Evolutionary conservation across 2,329 filamentous ascomycete species (phyloP).

Genomic region (Ophidiomyces ophidiicola): DNA sequence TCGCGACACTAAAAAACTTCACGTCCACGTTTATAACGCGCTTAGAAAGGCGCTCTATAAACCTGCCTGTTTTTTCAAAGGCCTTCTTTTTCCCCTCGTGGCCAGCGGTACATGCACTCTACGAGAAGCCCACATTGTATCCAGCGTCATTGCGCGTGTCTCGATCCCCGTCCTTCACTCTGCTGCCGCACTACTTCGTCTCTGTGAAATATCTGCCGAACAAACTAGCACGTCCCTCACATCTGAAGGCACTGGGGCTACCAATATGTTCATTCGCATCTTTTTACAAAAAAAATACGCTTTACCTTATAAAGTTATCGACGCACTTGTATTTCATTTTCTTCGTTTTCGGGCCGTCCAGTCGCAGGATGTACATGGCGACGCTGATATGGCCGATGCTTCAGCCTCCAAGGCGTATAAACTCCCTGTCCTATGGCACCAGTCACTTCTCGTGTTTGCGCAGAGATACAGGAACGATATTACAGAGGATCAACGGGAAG

Average conservation of each 20-base stretch:
- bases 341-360: constrained; percentile 69
- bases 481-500: constrained; percentile 87
- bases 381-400: constrained; percentile 36
- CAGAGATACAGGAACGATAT: constrained; percentile 93
- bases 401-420: constrained; percentile 47
- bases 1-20: constrained; percentile 84
- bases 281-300: constrained; percentile 96
- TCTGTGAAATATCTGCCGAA: constrained; percentile 89
- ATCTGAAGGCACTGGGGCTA: constrained; percentile 76
- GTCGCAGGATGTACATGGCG: constrained; percentile 43
- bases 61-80: constrained; percentile 93
- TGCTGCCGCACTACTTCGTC: constrained; percentile 74
- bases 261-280: constrained; percentile 88
- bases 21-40: constrained; percentile 87
- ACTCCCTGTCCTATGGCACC: constrained; percentile 91
- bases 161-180: constrained; percentile 86
- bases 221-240: constrained; percentile 59
- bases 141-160: constrained; percentile 69
- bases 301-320: constrained; percentile 84
- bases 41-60: constrained; percentile 90
- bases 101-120: constrained; percentile 77
- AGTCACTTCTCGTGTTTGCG: constrained; percentile 81
- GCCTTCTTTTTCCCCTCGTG: constrained; percentile 82
- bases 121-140: constrained; percentile 82
- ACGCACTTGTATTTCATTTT: constrained; percentile 93